These are phyloP conservation scores for Paraphaeosphaeria sporulosa DNA, from an alignment of 2,329 filamentous ascomycete genomes.

Conservation along the genomic window DNA sequence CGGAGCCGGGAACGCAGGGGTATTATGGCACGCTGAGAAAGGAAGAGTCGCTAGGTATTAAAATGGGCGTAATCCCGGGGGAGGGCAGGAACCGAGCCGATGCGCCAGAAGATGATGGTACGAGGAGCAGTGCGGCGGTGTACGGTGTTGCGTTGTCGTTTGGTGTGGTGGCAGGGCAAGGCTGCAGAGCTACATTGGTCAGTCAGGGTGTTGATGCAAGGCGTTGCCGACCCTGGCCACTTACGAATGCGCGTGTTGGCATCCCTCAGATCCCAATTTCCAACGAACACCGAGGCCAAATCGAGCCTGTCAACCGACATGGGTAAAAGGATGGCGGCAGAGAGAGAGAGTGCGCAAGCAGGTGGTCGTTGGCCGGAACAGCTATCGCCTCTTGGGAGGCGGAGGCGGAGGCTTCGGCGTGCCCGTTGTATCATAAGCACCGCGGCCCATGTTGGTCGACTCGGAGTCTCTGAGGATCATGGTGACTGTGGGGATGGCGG, in stretches of 20 bases:
- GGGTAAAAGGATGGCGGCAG: neutral
- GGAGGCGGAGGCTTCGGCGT: constrained; percentile 55
- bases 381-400: constrained; percentile 50
- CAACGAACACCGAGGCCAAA: constrained; percentile 30
- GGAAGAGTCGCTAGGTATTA: constrained; percentile 47
- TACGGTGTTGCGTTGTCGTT: constrained; percentile 17
- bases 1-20: constrained; percentile 37
- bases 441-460: constrained; percentile 57
- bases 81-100: constrained; percentile 23
- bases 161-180: constrained; percentile 27
- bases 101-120: constrained; percentile 23
- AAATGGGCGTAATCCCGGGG: constrained; percentile 43
- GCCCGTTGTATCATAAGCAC: constrained; percentile 59
- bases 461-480: constrained; percentile 55
- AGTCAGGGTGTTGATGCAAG: constrained; percentile 40
- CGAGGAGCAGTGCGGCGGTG: constrained; percentile 16
- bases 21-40: constrained; percentile 49
- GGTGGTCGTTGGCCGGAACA: constrained; percentile 11
- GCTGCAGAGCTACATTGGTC: constrained; percentile 39
- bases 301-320: constrained; percentile 7
- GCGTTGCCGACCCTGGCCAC: constrained; percentile 34
- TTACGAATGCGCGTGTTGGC: constrained; percentile 42
- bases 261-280: constrained; percentile 41
- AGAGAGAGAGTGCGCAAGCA: neutral
- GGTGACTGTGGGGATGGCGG: constrained; percentile 32